These are phyloP conservation scores for Epichloe gansuensis DNA, from an alignment of 2,329 filamentous ascomycete species.

Conservation along the genomic window DNA sequence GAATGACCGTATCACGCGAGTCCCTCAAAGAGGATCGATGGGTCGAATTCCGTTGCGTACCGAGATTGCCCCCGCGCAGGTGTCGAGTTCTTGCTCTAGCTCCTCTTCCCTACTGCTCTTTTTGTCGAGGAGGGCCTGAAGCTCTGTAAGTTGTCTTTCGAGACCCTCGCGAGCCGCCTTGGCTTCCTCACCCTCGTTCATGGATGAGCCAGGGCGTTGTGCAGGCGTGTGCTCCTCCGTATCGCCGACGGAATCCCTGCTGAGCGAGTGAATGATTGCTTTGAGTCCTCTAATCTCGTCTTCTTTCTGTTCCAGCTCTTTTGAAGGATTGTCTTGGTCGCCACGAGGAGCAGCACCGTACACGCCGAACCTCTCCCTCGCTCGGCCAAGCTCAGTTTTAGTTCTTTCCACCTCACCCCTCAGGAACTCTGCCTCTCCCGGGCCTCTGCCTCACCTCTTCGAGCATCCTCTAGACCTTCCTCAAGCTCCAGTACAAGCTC, in stretches of 20 bases:
- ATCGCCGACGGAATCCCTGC: constrained; percentile 54
- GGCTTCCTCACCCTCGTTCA: constrained; percentile 14
- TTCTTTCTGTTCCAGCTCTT: constrained; percentile 85
- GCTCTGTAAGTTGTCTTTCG: constrained; percentile 68
- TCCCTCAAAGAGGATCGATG: constrained; percentile 51
- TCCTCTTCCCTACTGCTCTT: constrained; percentile 71
- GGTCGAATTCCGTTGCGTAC: constrained; percentile 16
- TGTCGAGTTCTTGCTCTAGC: constrained; percentile 69
- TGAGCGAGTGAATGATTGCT: constrained; percentile 93
- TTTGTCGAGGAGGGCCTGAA: constrained; percentile 59
- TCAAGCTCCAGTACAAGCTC: constrained; percentile 94
- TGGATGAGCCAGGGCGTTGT: constrained; percentile 23
- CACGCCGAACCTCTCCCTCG: constrained; percentile 61
- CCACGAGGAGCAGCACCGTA: constrained; percentile 24
- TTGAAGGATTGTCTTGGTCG: constrained; percentile 40
- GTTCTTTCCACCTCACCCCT: constrained; percentile 90
- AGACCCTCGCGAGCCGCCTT: constrained; percentile 46
- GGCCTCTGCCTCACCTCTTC: constrained; percentile 88
- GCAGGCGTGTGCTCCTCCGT: constrained; percentile 21
- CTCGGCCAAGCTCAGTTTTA: constrained; percentile 73
- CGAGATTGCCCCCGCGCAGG: constrained; percentile 36
- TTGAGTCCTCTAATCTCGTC: constrained; percentile 96
- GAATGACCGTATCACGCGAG: constrained; percentile 52
- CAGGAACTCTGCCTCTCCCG: constrained; percentile 88
- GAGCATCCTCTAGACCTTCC: constrained; percentile 88